Evolutionary conservation across 2,329 filamentous ascomycete species (phyloP).

Genomic region (Epichloe gansuensis): DNA sequence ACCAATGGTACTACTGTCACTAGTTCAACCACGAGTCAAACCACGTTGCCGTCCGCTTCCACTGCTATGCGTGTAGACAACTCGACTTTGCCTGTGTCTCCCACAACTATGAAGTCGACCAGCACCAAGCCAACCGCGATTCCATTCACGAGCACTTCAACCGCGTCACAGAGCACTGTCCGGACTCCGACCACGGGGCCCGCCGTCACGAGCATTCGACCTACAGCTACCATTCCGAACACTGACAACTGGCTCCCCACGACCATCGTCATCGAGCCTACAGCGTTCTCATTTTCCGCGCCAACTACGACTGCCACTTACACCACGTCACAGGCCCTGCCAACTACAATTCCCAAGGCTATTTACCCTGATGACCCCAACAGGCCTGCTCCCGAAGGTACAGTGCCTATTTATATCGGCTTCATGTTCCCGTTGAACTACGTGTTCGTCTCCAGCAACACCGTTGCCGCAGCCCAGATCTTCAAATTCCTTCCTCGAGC

Average conservation of each 20-base stretch:
- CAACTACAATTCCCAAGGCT: conserved; percentile 57
- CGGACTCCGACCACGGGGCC: conserved; percentile 3
- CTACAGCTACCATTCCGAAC: conserved; percentile 31
- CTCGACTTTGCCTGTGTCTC: background rate
- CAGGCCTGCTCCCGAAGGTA: conserved; percentile 44
- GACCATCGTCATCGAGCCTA: conserved; percentile 45
- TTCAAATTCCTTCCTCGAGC: conserved; percentile 66
- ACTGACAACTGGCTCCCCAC: conserved; percentile 42
- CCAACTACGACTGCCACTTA: conserved; percentile 24
- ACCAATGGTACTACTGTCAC: conserved; percentile 6
- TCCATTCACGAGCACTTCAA: conserved; percentile 11
- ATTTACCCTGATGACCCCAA: conserved; percentile 58
- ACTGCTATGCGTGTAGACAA: conserved; percentile 4
- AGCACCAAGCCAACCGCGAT: background rate
- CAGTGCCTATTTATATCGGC: conserved; percentile 67
- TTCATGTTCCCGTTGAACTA: conserved; percentile 78
- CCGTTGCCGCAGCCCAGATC: conserved; percentile 69
- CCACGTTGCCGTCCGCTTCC: conserved; percentile 4
- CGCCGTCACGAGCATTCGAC: conserved; percentile 27
- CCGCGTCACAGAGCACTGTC: conserved; percentile 7
- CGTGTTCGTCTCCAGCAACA: conserved; percentile 60
- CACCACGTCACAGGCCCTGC: conserved; percentile 41
- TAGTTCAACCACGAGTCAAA: background rate
- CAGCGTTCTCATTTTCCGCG: conserved; percentile 22
- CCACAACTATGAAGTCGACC: background rate